Evolutionary conservation across 345 rosid species (phyloP).

Genomic region (Psidium guajava): DNA sequence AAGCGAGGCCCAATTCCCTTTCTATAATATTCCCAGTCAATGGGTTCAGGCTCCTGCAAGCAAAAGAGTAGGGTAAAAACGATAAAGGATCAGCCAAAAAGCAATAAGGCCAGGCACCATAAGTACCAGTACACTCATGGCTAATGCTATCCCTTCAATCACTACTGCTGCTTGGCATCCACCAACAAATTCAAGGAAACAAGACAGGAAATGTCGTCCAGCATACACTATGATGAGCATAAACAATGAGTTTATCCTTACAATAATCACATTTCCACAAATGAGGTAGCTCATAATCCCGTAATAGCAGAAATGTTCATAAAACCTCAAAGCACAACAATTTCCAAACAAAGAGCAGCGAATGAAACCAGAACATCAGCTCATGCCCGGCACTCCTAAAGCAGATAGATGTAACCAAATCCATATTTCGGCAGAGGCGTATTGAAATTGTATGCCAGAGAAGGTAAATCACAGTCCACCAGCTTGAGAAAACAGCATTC

Average conservation of each 20-base stretch:
- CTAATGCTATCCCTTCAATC: neutral
- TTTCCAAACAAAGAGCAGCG: neutral
- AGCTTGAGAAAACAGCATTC: neutral
- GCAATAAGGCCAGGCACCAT: neutral
- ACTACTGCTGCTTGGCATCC: neutral
- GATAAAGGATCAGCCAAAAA: neutral
- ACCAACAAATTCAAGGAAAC: neutral
- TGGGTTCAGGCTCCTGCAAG: constrained; percentile 86
- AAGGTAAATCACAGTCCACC: neutral
- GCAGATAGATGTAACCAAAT: neutral
- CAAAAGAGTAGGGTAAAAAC: neutral
- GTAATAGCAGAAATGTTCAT: neutral
- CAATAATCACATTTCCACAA: neutral
- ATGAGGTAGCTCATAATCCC: neutral
- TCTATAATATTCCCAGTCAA: constrained; percentile 89
- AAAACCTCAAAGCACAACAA: neutral
- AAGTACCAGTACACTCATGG: neutral
- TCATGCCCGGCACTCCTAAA: neutral
- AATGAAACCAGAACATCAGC: neutral
- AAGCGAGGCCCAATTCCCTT: constrained; percentile 83
- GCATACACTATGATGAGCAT: neutral
- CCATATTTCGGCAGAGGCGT: neutral
- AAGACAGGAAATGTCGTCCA: neutral
- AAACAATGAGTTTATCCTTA: neutral
- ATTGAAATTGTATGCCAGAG: neutral